Base-by-base conservation (phyloP, 305 asterid genomes). In the Rubia occidens region DNA sequence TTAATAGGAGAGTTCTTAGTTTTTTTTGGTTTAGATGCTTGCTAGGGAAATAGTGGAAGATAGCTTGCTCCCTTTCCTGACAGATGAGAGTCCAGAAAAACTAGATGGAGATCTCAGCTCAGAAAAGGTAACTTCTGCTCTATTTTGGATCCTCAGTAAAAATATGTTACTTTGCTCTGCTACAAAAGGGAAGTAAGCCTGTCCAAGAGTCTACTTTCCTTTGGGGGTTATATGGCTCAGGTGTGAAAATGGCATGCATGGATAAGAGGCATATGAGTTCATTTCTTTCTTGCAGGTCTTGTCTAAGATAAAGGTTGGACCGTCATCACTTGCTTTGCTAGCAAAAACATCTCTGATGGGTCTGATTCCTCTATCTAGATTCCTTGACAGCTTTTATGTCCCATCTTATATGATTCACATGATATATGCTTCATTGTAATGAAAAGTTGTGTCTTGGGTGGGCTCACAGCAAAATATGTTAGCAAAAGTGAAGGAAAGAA, bases 291-390 rank as follows among this genome's bases (percentile, higher is more conserved):
- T 83, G 86, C 83, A 95, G 99, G 96, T 86, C 66, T 80, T 91
- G 76, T 85, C 96, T 67, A 95, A 88, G 84, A 87, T 89, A 67
- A 88, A 88, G 77, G 87, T 95, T 64, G 95, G 98, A 72, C 96
- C 98, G 53, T 83, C 96, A 78, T 95, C 99, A 59, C 78, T 78
- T 79, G 98, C 95, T 82, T 85, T 88, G 83, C 84, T 91, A 55
- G 91, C 91, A 67, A 95, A 86, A 83, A 77, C 98, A 66, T 85
- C 90, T 82, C 85, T 95, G 79, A 85, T 88, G 95, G 95, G 99
- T 95, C 72, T 78, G 93, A 78, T 72, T 67, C 40, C 63, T 60
- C 13, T 43, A 43, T 58, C 42, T 70, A 17, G 21, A 26, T 43
- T 64, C 75, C 32, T 71, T 60, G 40, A 61, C 64, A 58, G 72